Conservation (phyloP, 176 grass and related monocot genomes). For the Saccharum officinarum region DNA sequence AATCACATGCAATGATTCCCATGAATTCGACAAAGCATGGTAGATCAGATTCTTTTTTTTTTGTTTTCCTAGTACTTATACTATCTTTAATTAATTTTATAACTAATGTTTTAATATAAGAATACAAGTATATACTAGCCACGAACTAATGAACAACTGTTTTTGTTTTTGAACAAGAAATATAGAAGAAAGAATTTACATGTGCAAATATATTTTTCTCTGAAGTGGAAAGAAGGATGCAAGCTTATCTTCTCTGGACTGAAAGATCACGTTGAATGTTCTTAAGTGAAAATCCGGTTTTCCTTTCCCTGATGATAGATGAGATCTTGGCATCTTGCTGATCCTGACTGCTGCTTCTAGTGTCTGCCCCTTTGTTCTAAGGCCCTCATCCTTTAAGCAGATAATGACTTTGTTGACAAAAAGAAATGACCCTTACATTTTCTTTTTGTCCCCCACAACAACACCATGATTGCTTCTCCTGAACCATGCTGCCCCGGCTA, state of each 20-base stretch:
- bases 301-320: constrained; percentile 8
- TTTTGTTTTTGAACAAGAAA: not conserved
- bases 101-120: not conserved
- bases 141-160: not conserved
- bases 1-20: constrained; percentile 42
- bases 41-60: constrained; percentile 14
- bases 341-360: constrained; percentile 48
- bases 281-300: constrained; percentile 38
- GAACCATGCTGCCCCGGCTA: not conserved
- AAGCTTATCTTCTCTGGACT: constrained; percentile 27
- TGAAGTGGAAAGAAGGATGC: constrained; percentile 35
- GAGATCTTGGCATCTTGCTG: constrained; percentile 48
- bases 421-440: constrained; percentile 31
- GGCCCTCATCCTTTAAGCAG: constrained; percentile 34
- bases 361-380: constrained; percentile 38
- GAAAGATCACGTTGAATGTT: constrained; percentile 36
- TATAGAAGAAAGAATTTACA: not conserved
- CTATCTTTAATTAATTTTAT: not conserved
- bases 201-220: not conserved
- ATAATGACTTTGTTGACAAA: constrained; percentile 35
- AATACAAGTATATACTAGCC: not conserved
- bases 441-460: constrained; percentile 40
- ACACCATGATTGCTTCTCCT: constrained; percentile 48
- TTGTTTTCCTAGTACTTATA: not conserved
- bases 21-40: constrained; percentile 35